Evolutionary conservation across 169 alveolate species (phyloP).

Genomic region (Plasmodium coatneyi): DNA sequence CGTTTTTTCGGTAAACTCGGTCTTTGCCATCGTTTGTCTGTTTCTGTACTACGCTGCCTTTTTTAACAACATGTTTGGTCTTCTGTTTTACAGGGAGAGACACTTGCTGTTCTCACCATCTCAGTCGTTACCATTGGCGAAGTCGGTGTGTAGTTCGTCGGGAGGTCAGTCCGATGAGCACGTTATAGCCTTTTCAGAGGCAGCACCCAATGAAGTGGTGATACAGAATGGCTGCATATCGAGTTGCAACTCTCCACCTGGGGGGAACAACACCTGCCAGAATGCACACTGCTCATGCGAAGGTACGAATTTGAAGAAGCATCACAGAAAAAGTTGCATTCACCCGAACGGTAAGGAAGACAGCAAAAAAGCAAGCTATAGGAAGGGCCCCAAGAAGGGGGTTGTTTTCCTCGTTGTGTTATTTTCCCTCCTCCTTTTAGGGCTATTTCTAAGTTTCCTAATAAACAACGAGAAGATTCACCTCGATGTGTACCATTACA

Average conservation of each 20-base stretch:
- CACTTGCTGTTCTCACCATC: neutral
- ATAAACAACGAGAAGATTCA: conserved; percentile 7
- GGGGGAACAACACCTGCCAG: neutral
- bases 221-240: neutral
- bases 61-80: conserved; percentile 45
- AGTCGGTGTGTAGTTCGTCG: neutral
- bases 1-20: conserved; percentile 14
- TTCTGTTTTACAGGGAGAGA: conserved; percentile 6
- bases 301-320: neutral
- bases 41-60: conserved; percentile 29
- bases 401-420: neutral
- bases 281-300: neutral
- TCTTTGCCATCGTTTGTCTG: neutral
- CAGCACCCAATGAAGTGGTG: neutral
- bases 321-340: neutral
- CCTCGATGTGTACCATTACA: conserved; percentile 8
- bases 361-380: neutral
- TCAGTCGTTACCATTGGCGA: neutral
- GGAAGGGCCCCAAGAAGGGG: neutral
- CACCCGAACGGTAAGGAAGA: neutral
- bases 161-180: neutral
- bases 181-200: neutral
- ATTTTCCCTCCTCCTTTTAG: neutral
- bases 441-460: conserved; percentile 7
- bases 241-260: neutral